These are phyloP conservation scores for Chaetomiaceae sp. DNA, from an alignment of 2,329 filamentous ascomycete genomes.

Conservation along the genomic window DNA sequence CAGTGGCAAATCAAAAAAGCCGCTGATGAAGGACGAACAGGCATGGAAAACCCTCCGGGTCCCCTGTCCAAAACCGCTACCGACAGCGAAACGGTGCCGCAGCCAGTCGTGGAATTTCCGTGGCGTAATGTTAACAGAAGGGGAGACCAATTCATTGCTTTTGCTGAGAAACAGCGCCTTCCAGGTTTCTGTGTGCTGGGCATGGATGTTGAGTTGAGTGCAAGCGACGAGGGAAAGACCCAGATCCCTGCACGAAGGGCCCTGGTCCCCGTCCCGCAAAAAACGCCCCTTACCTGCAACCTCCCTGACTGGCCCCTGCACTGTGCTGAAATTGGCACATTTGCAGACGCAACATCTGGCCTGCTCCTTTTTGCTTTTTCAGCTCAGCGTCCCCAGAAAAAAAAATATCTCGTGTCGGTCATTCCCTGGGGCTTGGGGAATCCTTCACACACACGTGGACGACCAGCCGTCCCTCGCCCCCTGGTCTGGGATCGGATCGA, in stretches of 20 bases:
- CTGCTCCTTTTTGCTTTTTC: neutral
- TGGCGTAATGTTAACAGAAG: constrained; percentile 27
- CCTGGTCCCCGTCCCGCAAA: neutral
- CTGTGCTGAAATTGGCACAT: neutral
- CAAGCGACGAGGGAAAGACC: neutral
- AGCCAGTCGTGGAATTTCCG: constrained; percentile 20
- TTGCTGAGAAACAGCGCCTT: neutral
- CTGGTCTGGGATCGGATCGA: too few relatives aligned
- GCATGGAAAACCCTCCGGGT: too few relatives aligned
- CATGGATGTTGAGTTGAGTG: neutral
- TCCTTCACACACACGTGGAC: too few relatives aligned
- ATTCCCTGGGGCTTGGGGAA: too few relatives aligned
- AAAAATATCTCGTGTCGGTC: too few relatives aligned
- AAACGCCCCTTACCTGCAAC: constrained; percentile 4
- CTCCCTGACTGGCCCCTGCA: constrained; percentile 12
- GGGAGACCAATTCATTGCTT: constrained; percentile 20
- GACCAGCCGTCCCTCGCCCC: too few relatives aligned
- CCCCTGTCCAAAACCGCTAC: constrained; percentile 3
- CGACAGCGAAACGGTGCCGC: neutral
- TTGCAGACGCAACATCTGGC: neutral
- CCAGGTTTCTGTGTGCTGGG: constrained; percentile 3
- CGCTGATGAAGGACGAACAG: too few relatives aligned
- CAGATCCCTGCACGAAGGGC: constrained; percentile 10
- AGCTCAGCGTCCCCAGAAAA: neutral
- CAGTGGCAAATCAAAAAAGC: neutral